These are phyloP conservation scores for Apiospora koreana DNA, from an alignment of 2,329 filamentous ascomycete genomes.

Conservation along the genomic window DNA sequence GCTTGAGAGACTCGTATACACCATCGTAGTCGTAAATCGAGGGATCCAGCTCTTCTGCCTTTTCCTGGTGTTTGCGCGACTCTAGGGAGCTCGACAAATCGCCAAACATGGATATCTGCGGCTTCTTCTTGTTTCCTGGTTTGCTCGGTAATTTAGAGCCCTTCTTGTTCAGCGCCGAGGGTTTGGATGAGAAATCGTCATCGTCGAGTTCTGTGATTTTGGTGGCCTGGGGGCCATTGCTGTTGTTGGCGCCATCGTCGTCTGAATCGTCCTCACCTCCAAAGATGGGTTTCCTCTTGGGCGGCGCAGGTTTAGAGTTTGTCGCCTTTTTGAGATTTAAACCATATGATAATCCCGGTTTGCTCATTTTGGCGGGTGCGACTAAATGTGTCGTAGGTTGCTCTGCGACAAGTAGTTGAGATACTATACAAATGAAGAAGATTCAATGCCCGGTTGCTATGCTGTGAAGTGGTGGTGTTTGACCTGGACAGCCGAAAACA, in stretches of 20 bases:
- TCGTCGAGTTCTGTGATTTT: slow-evolving; percentile 64
- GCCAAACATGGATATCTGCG: slow-evolving; percentile 51
- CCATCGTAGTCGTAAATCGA: slow-evolving; percentile 85
- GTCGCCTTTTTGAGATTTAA: slow-evolving; percentile 63
- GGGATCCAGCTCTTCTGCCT: slow-evolving; percentile 67
- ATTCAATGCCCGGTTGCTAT: neutral
- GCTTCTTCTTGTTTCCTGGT: slow-evolving; percentile 46
- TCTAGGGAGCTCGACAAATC: slow-evolving; percentile 68
- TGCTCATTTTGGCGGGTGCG: slow-evolving; percentile 26
- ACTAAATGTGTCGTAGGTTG: neutral
- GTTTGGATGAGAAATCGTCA: slow-evolving; percentile 35
- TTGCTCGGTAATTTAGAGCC: slow-evolving; percentile 35
- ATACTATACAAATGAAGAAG: neutral
- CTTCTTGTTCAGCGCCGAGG: slow-evolving; percentile 31
- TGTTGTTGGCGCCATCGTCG: slow-evolving; percentile 37
- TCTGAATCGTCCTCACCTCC: slow-evolving; percentile 49
- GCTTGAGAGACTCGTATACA: slow-evolving; percentile 76
- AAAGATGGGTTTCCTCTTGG: slow-evolving; percentile 52
- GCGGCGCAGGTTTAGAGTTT: slow-evolving; percentile 48
- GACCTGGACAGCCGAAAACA: neutral
- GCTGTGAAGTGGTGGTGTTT: neutral
- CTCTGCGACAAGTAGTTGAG: neutral
- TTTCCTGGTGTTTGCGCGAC: slow-evolving; percentile 63
- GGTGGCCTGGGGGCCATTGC: slow-evolving; percentile 44
- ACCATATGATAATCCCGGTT: slow-evolving; percentile 50